Evolutionary conservation across 306 rosid genomes (phyloP).

Genomic region (Clitoria ternatea): DNA sequence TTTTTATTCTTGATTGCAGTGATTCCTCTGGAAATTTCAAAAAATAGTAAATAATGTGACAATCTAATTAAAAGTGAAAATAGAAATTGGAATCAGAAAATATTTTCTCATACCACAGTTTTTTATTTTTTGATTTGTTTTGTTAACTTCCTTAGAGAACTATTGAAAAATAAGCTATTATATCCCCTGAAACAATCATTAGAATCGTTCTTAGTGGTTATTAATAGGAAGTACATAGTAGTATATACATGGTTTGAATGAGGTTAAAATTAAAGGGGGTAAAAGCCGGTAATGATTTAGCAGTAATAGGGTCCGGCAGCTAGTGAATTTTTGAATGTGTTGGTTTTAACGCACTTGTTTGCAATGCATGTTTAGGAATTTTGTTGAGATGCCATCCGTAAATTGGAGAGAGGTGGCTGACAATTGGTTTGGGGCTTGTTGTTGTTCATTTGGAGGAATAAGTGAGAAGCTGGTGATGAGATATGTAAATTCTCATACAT

Average conservation of each 20-base stretch:
- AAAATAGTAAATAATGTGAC: no score
- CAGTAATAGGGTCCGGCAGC: neutral
- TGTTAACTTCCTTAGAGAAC: no score
- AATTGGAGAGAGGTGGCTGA: conserved; percentile 97
- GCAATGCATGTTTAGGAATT: conserved; percentile 42
- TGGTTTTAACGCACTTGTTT: neutral
- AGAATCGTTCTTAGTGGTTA: no score
- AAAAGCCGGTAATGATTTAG: neutral
- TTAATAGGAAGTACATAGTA: no score
- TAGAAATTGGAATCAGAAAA: no score
- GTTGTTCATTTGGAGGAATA: conserved; percentile 88
- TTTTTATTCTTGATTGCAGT: no score
- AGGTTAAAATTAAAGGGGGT: neutral
- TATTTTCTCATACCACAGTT: no score
- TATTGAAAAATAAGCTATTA: no score
- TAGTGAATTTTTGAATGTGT: neutral
- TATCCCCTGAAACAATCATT: no score
- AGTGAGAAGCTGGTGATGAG: conserved; percentile 83
- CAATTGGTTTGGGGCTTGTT: conserved; percentile 91
- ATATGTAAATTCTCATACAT: conserved; percentile 57
- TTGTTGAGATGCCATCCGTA: conserved; percentile 90
- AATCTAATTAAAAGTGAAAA: no score
- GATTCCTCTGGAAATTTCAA: no score
- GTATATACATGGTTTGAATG: neutral
- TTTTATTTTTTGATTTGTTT: no score